Evolutionary conservation across 148 eudicot genomes (phyloP).

Genomic region (Mesembryanthemum crystallinum): DNA sequence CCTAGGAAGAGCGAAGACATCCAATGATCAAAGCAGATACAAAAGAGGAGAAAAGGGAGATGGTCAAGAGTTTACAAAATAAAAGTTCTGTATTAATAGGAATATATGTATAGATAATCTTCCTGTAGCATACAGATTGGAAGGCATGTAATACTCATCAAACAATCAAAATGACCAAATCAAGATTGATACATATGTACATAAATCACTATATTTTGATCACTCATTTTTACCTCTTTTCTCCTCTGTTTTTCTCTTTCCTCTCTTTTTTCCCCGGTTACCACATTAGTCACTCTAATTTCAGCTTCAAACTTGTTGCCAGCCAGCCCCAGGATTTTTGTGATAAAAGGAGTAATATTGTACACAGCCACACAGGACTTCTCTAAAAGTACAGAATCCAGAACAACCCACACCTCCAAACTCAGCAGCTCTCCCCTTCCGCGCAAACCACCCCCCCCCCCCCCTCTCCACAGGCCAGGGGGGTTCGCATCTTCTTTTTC

Average conservation of each 20-base stretch:
- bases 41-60: no score
- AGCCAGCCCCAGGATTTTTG: no score
- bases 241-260: not conserved
- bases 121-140: not conserved
- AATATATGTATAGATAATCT: not conserved
- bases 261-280: not conserved
- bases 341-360: not conserved
- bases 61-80: no score
- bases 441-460: not conserved
- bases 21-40: no score
- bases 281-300: not conserved
- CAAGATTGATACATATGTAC: slow-evolving; percentile 16
- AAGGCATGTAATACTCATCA: not conserved
- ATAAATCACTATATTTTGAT: not conserved
- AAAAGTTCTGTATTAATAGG: not conserved
- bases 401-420: not conserved
- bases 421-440: not conserved
- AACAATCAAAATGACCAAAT: not conserved
- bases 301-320: not conserved
- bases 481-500: not conserved
- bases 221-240: not conserved
- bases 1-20: no score
- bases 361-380: slow-evolving; percentile 14
- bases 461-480: no score
- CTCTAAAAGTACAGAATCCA: slow-evolving; percentile 3